A percentile compares a stretch with the other conserved stretches of the same genome.
phyloP scores from a whole-genome alignment of 345 rosid species.

The Eucalyptus grandis region DNA sequence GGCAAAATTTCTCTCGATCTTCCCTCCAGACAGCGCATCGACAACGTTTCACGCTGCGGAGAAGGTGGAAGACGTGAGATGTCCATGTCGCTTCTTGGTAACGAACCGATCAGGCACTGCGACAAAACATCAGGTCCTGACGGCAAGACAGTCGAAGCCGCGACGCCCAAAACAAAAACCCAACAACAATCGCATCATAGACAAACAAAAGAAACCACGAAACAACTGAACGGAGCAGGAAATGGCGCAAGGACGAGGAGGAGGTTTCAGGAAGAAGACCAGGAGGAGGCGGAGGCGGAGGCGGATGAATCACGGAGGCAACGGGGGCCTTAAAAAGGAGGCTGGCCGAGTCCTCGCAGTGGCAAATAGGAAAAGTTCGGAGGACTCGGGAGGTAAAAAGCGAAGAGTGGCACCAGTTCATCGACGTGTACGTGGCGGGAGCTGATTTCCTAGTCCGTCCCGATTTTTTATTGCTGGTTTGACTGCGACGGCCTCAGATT shows the following conservation, averaged over 20 bases:
- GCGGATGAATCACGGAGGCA: background rate
- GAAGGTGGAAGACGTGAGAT: background rate
- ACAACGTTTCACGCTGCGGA: background rate
- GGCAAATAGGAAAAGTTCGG: background rate
- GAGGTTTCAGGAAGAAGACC: background rate
- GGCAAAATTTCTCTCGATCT: background rate
- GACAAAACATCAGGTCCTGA: background rate
- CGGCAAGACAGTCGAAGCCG: constrained; percentile 1
- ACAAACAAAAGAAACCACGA: background rate
- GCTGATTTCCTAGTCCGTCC: background rate
- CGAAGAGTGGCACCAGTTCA: background rate
- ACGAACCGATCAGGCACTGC: constrained; percentile 2
- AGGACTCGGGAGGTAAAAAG: background rate
- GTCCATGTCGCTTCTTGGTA: background rate
- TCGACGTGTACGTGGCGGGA: background rate
- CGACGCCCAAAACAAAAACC: background rate
- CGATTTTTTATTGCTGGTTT: background rate
- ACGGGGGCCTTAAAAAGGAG: background rate
- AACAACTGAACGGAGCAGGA: background rate
- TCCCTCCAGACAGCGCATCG: background rate
- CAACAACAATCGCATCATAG: background rate
- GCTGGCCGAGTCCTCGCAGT: background rate
- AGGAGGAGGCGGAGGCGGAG: background rate
- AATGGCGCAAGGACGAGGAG: background rate
- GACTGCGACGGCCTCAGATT: background rate